Evolutionary conservation across 176 grass and related monocot genomes (phyloP).

Genomic region (Saccharum officinarum): DNA sequence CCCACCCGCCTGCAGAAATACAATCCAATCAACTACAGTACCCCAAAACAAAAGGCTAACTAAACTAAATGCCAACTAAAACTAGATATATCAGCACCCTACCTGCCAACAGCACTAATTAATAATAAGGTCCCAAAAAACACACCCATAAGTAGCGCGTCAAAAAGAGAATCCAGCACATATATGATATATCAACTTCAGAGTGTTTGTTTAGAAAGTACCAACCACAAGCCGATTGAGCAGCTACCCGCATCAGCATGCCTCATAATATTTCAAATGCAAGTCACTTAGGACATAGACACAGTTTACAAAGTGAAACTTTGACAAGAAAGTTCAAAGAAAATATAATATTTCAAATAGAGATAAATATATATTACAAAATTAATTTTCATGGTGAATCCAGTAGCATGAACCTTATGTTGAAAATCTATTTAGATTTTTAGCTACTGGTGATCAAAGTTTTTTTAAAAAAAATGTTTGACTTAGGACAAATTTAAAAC

Average conservation of each 20-base stretch:
- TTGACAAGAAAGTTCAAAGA: no score
- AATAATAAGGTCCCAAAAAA: neutral
- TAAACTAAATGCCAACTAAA: neutral
- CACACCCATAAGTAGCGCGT: neutral
- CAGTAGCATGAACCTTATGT: neutral
- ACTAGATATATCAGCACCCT: neutral
- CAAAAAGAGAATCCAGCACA: neutral
- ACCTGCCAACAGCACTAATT: neutral
- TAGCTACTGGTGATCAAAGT: neutral
- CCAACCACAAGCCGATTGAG: conserved; percentile 4
- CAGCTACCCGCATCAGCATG: neutral
- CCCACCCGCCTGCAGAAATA: neutral
- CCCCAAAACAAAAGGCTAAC: neutral
- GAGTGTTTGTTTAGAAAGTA: neutral
- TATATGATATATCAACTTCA: neutral
- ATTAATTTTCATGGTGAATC: neutral
- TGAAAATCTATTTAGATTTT: neutral
- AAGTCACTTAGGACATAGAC: no score
- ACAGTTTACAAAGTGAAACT: no score
- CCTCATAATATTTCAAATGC: neutral
- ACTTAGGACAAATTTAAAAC: neutral
- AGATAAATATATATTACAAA: neutral
- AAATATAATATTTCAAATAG: neutral
- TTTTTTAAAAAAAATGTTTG: neutral
- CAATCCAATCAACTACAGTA: neutral